Evolutionary conservation across 768 basidiomycete genomes (phyloP), one percentile per base, ranked within the genome.

Genomic region (Russula foetens): DNA sequence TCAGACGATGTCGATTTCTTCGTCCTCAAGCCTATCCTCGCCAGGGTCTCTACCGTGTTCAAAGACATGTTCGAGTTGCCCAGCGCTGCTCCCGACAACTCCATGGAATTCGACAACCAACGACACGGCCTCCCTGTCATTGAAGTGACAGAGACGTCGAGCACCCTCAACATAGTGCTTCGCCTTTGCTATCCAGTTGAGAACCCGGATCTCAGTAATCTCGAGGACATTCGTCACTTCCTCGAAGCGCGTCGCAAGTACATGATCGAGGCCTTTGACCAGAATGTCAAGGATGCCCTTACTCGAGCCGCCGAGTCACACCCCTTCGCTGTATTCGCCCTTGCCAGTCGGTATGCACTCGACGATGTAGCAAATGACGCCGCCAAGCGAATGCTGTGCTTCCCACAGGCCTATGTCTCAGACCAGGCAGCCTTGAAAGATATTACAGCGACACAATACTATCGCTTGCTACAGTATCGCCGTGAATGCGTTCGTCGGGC

Each of bases 1-100:
- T 66, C 62, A 26, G 63, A 66, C 43, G 49, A 54, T 35, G 41
- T 66, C 51, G 63, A 66, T 47, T 66, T 62, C 31, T 57, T 57
- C 35, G 59, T 64, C 35, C 33, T 56, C 39, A 64, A 64, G 44
- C 49, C 55, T 23, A 28, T 63, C 53, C 63, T 64, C 21, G 47
- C 60, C 21, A 21, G 38, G 39, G 59, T 61, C 6, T 64, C 63
- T 24, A 14, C 17, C 7, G 53, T 64, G 14, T 64, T 63, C 54
- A 63, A 23, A 26, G 63, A 55, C 38, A 63, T 64, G 44, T 64
- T 64, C 23, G 63, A 64, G 21, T 29, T 64, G 14, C 63, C 60
- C 49, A 39, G 35, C 19, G 35, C 9, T 28, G 21, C 28, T 38
- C 35, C 53, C 15, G 45, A 56, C 29, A 17, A 41, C 7, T 1